Conservation (phyloP, 2,329 filamentous ascomycete species). For the Microcyclospora pomicola region DNA sequence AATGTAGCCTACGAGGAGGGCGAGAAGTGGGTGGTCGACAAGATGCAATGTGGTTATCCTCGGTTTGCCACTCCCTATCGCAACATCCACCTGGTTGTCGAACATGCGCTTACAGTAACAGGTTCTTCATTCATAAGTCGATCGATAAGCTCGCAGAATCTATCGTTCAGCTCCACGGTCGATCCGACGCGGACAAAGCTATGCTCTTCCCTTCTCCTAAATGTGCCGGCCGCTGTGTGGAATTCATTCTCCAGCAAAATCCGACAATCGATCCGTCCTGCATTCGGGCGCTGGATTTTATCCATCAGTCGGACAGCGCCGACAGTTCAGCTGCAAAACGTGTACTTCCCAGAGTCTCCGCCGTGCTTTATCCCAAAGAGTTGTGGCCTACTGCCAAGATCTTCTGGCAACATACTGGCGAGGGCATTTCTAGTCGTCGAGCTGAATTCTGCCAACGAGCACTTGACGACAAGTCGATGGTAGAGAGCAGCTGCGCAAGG, state of each 20-base stretch:
- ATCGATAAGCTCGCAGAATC: slow-evolving; percentile 61
- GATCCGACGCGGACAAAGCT: slow-evolving; percentile 45
- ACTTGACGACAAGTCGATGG: slow-evolving; percentile 54
- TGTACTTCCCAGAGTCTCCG: slow-evolving; percentile 32
- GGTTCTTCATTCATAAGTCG: slow-evolving; percentile 82
- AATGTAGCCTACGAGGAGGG: slow-evolving; percentile 94
- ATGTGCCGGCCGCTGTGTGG: slow-evolving; percentile 57
- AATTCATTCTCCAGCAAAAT: slow-evolving; percentile 54
- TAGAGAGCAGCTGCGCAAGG: slow-evolving; percentile 31
- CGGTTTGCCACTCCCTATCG: slow-evolving; percentile 35
- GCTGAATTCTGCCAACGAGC: slow-evolving; percentile 78
- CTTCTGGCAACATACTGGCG: slow-evolving; percentile 94
- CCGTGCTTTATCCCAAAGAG: slow-evolving; percentile 55
- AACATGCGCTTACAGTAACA: slow-evolving; percentile 19
- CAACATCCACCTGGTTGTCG: no score
- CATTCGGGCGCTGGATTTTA: slow-evolving; percentile 48
- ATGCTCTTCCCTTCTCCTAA: slow-evolving; percentile 68
- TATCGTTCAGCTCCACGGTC: slow-evolving; percentile 52
- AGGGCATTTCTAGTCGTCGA: slow-evolving; percentile 79
- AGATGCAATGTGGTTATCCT: slow-evolving; percentile 85
- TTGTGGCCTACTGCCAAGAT: slow-evolving; percentile 66
- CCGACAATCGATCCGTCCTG: slow-evolving; percentile 37
- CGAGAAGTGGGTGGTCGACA: slow-evolving; percentile 67
- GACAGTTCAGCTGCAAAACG: slow-evolving; percentile 26
- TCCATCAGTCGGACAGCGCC: slow-evolving; percentile 42